Conservation (phyloP, 2,329 filamentous ascomycete species). For the Fonsecaea monophora region DNA sequence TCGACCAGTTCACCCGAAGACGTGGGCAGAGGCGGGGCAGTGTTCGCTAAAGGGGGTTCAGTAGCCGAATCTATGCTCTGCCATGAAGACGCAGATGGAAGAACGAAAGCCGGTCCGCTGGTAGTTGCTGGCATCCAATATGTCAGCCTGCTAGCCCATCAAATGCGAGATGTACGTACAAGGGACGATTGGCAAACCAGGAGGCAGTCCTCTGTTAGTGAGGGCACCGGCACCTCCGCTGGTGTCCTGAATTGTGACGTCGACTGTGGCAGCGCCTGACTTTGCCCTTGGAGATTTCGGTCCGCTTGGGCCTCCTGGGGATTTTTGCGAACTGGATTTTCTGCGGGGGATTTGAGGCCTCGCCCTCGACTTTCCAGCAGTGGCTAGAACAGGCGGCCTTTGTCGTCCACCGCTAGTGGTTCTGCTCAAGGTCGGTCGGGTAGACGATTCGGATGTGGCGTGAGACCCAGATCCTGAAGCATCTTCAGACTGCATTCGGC, state of each 20-base stretch:
- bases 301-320: conserved; percentile 10
- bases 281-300: conserved; percentile 20
- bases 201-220: conserved; percentile 18
- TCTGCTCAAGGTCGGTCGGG: conserved; percentile 30
- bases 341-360: conserved; percentile 29
- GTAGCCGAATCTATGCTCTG: conserved; percentile 36
- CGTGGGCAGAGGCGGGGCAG: conserved; percentile 24
- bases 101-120: conserved; percentile 31
- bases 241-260: background rate
- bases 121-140: conserved; percentile 15
- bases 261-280: background rate
- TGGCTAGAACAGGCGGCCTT: conserved; percentile 21
- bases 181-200: conserved; percentile 23
- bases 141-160: conserved; percentile 9
- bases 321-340: conserved; percentile 33
- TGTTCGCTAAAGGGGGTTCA: conserved; percentile 17
- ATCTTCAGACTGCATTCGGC: conserved; percentile 9
- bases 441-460: conserved; percentile 26
- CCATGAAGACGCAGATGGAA: conserved; percentile 39
- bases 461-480: conserved; percentile 26
- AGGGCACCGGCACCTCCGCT: background rate
- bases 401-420: conserved; percentile 31
- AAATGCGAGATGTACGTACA: conserved; percentile 20
- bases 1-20: conserved; percentile 44
- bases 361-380: conserved; percentile 31